phyloP scores from a whole-genome alignment of 495 filamentous ascomycete species.

The Hypoxylon crocopeplum region DNA sequence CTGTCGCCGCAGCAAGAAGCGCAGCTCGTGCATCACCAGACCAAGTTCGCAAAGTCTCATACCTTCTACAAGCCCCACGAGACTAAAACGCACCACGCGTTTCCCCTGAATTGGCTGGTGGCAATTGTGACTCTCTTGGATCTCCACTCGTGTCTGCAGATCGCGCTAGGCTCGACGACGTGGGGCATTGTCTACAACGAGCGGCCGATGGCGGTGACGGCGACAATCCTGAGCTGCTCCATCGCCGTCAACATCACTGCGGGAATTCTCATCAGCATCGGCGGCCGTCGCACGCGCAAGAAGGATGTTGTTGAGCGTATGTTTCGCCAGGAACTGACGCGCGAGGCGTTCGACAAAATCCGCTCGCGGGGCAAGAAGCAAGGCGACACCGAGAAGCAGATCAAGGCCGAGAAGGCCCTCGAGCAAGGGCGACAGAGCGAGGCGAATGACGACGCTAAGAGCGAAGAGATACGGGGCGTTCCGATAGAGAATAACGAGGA shows the following conservation, averaged over 20 bases:
- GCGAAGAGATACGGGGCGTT: slow-evolving; percentile 26
- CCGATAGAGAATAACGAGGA: slow-evolving; percentile 12
- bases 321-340: slow-evolving; percentile 73
- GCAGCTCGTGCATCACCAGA: slow-evolving; percentile 72
- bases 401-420: slow-evolving; percentile 41
- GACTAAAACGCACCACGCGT: slow-evolving; percentile 78
- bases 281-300: slow-evolving; percentile 75
- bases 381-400: slow-evolving; percentile 59
- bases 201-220: slow-evolving; percentile 73
- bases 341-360: slow-evolving; percentile 74
- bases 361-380: slow-evolving; percentile 56
- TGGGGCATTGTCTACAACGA: slow-evolving; percentile 71
- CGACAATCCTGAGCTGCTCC: slow-evolving; percentile 77
- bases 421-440: slow-evolving; percentile 39
- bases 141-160: slow-evolving; percentile 75
- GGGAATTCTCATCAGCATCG: slow-evolving; percentile 74
- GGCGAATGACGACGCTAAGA: slow-evolving; percentile 27
- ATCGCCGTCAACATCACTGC: slow-evolving; percentile 75
- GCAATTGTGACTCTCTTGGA: slow-evolving; percentile 78
- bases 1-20: slow-evolving; percentile 67
- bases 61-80: slow-evolving; percentile 89
- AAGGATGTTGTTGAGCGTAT: slow-evolving; percentile 81
- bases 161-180: slow-evolving; percentile 75
- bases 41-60: slow-evolving; percentile 76
- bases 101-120: slow-evolving; percentile 72